A percentile compares a stretch with the other conserved stretches of the same genome.
These are phyloP conservation scores for Suillus americanus DNA, from an alignment of 768 basidiomycete species.

Conservation along the genomic window DNA sequence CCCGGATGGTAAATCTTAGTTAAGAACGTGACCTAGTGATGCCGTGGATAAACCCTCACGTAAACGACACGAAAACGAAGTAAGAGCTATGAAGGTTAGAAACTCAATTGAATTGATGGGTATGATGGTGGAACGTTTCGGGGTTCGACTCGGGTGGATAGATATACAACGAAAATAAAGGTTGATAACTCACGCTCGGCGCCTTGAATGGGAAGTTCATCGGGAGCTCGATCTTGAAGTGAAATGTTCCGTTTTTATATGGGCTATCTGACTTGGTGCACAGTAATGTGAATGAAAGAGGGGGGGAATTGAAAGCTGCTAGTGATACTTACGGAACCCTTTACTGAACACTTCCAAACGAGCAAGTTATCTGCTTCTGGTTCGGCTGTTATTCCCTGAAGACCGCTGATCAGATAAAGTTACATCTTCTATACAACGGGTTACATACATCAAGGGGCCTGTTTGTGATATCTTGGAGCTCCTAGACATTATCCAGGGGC, in stretches of 20 bases:
- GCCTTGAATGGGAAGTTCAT: slow-evolving; percentile 87
- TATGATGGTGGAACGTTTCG: slow-evolving; percentile 17
- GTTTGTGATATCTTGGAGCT: slow-evolving; percentile 58
- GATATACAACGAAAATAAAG: slow-evolving; percentile 3
- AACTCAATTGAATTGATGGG: slow-evolving; percentile 6
- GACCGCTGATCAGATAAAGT: slow-evolving; percentile 9
- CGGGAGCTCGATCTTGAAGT: slow-evolving; percentile 73
- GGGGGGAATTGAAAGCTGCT: not conserved
- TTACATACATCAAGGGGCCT: slow-evolving; percentile 64
- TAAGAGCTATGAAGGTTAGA: not conserved
- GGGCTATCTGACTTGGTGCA: slow-evolving; percentile 65
- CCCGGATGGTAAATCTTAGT: slow-evolving; percentile 92
- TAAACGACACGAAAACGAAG: slow-evolving; percentile 12
- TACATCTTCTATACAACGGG: slow-evolving; percentile 10
- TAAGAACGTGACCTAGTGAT: slow-evolving; percentile 68
- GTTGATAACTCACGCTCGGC: slow-evolving; percentile 52
- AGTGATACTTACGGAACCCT: slow-evolving; percentile 58
- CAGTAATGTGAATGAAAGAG: slow-evolving; percentile 4
- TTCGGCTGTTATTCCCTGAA: slow-evolving; percentile 62
- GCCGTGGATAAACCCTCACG: slow-evolving; percentile 16
- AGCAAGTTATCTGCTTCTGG: slow-evolving; percentile 71
- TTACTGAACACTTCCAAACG: slow-evolving; percentile 76
- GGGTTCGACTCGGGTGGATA: slow-evolving; percentile 12
- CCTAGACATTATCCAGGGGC: slow-evolving; percentile 41
- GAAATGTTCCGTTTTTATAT: slow-evolving; percentile 80